Base-by-base conservation (phyloP, 208 protist species). In the Acanthamoeba healyi region DNA sequence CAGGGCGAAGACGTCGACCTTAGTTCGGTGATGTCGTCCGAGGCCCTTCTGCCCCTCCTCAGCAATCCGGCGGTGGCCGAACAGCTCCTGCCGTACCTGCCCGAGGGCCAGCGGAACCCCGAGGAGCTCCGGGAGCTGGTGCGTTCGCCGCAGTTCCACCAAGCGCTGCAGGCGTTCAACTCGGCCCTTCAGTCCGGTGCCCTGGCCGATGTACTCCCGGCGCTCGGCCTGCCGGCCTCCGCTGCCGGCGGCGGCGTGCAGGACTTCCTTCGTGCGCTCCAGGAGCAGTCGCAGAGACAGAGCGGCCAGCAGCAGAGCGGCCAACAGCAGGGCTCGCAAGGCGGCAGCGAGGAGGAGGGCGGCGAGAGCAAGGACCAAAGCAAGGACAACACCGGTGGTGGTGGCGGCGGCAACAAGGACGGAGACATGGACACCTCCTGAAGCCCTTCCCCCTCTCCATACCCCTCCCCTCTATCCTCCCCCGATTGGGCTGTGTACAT, bases 111-210 rank as follows among this genome's bases (percentile, higher is more conserved):
- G 67, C 29, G 67, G 34, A 77, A 17, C 67, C n/a, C 67, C 67
- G 65, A 79, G 34, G 87, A 92, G 67, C 42, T 74, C 4, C 67
- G 46, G 7, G 44, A 26, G 38, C 29, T 67, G 51, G 40, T 88
- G 22, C 77, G 67, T 42, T 65, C 46, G 56, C 74, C 70, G 26
- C 61, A 94, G 77, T 87, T 94, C 63, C 92, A 94, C 38, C 92
- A 94, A 38, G 92, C 92, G 9, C 32, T 94, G 15, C 58, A 87
- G 40, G 67, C 84, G 17, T 89, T 94, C 77, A 94, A 90, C 72
- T 44, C 51, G 1, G 92, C 92, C 49, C 79, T 94, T 15, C 92
- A 87, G 32, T 89, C 74, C 7, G 92, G 92, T 4, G 51, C 46
- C 6, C 67, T 94, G 42, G 67, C 51, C 32, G 51, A 72, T 34